These are phyloP conservation scores for Coprinopsis marcescibilis DNA, from an alignment of 768 basidiomycete species.

Conservation along the genomic window DNA sequence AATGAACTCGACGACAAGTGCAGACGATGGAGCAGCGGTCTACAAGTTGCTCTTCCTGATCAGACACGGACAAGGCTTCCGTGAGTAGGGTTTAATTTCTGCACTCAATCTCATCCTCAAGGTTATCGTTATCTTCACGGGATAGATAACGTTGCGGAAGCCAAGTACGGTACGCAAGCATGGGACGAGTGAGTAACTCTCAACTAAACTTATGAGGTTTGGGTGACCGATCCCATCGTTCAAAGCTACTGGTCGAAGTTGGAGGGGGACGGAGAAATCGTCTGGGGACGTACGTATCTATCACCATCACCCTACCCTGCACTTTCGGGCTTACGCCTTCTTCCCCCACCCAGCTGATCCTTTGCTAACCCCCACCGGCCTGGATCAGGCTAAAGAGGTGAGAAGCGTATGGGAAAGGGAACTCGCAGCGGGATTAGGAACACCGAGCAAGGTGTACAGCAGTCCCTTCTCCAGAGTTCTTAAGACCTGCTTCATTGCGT, in stretches of 20 bases:
- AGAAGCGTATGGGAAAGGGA: conserved; percentile 46
- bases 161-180: conserved; percentile 49
- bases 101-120: neutral
- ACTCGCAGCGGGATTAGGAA: conserved; percentile 34
- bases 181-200: conserved; percentile 66
- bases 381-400: conserved; percentile 46
- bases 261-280: conserved; percentile 57
- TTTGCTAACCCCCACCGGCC: conserved; percentile 52
- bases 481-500: conserved; percentile 49
- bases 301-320: neutral
- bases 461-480: conserved; percentile 63
- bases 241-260: conserved; percentile 59
- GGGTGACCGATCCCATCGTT: neutral
- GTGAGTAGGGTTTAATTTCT: conserved; percentile 33
- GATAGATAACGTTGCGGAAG: conserved; percentile 61
- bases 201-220: too few relatives aligned
- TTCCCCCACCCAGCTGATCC: conserved; percentile 55
- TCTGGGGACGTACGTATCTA: conserved; percentile 64
- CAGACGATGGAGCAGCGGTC: conserved; percentile 20
- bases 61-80: conserved; percentile 70
- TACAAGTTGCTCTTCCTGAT: conserved; percentile 66
- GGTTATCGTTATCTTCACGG: neutral
- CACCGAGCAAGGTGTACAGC: conserved; percentile 52
- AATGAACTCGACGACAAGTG: conserved; percentile 39
- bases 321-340: neutral